Conservation (phyloP, 345 rosid species). For the Eucalyptus marginata region DNA sequence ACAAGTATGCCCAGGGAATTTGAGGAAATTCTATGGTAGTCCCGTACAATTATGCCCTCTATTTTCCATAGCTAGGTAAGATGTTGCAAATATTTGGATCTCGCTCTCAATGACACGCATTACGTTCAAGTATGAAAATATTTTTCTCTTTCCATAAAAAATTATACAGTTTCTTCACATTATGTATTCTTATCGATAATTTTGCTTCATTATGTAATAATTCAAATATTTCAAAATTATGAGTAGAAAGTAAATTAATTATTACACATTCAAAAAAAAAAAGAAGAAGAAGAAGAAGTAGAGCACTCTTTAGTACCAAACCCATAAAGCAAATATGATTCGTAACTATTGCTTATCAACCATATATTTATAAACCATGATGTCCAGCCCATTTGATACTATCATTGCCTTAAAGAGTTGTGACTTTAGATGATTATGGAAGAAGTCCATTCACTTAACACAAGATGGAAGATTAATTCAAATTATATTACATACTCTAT, state of each 20-base stretch:
- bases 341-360: neutral
- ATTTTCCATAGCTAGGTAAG: neutral
- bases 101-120: neutral
- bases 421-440: neutral
- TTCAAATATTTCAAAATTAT: neutral
- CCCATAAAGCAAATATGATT: neutral
- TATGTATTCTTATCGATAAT: neutral
- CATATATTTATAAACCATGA: neutral
- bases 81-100: neutral
- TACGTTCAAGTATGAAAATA: neutral
- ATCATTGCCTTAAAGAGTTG: neutral
- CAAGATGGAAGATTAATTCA: neutral
- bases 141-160: neutral
- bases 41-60: neutral
- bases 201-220: neutral
- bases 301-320: neutral
- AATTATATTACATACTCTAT: no score
- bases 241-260: neutral
- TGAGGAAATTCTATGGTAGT: neutral
- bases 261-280: neutral
- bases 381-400: neutral
- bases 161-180: neutral
- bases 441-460: neutral
- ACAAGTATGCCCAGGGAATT: neutral
- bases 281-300: neutral